Evolutionary conservation across 2,329 filamentous ascomycete species (phyloP).

Genomic region (Scleromitrula shiraiana): DNA sequence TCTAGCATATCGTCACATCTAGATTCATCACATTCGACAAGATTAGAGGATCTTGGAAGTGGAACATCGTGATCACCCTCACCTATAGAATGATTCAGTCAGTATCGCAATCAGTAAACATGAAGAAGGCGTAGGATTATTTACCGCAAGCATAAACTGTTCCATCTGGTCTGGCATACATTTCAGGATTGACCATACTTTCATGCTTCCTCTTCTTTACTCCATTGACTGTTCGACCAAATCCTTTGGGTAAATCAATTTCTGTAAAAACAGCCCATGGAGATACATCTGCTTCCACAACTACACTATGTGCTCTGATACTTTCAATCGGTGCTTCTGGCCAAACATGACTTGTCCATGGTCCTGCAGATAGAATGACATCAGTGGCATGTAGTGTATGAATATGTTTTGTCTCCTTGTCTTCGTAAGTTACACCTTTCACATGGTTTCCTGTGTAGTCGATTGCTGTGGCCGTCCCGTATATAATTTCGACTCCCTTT

Average conservation of each 20-base stretch:
- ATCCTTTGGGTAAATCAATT: slow-evolving; percentile 63
- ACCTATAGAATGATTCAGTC: slow-evolving; percentile 31
- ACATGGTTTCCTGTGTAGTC: slow-evolving; percentile 53
- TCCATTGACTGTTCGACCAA: slow-evolving; percentile 43
- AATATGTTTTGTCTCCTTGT: slow-evolving; percentile 40
- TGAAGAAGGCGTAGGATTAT: slow-evolving; percentile 16
- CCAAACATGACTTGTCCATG: slow-evolving; percentile 54
- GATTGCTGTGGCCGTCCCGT: slow-evolving; percentile 63
- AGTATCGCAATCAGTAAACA: not conserved
- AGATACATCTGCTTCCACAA: slow-evolving; percentile 56
- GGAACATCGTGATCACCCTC: slow-evolving; percentile 72
- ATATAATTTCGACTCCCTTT: slow-evolving; percentile 57
- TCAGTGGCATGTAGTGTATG: slow-evolving; percentile 45
- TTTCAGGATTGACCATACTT: slow-evolving; percentile 73
- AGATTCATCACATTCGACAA: slow-evolving; percentile 65
- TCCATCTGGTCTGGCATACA: slow-evolving; percentile 81
- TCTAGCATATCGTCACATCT: slow-evolving; percentile 81
- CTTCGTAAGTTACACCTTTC: slow-evolving; percentile 55
- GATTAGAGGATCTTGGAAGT: slow-evolving; percentile 66
- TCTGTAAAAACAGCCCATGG: slow-evolving; percentile 81
- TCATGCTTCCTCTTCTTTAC: slow-evolving; percentile 47
- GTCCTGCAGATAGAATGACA: slow-evolving; percentile 38
- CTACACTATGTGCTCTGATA: slow-evolving; percentile 56
- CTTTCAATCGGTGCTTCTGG: slow-evolving; percentile 51
- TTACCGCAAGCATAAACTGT: slow-evolving; percentile 88